These are phyloP conservation scores for Auxenochlorella protothecoides DNA, from an alignment of 139 green algal species.

Conservation along the genomic window DNA sequence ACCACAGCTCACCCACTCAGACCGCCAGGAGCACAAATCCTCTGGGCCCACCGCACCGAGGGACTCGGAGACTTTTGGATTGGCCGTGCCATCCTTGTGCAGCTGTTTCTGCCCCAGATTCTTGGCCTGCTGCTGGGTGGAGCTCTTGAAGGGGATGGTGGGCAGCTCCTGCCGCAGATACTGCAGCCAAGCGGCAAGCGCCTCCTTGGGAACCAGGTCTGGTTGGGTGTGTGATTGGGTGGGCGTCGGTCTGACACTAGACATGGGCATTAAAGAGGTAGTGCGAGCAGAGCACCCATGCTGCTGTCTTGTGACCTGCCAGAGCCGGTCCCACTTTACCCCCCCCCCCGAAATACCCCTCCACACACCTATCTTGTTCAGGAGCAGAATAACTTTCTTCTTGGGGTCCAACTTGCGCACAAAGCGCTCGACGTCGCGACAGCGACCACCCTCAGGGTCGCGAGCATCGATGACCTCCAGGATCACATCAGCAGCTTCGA, in stretches of 20 bases:
- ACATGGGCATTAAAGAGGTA: not conserved
- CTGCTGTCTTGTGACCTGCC: no score
- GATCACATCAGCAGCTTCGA: conserved; percentile 86
- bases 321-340: not conserved
- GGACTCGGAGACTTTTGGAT: conserved; percentile 21
- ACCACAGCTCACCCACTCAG: not conserved
- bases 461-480: conserved; percentile 90
- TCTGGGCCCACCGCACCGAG: conserved; percentile 9
- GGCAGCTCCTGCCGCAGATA: conserved; percentile 91
- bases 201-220: conserved; percentile 87
- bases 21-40: no score
- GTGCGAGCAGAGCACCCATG: not conserved
- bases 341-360: not conserved
- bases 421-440: conserved; percentile 84
- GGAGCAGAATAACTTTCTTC: conserved; percentile 90
- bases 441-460: conserved; percentile 84
- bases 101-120: conserved; percentile 31
- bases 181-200: conserved; percentile 83
- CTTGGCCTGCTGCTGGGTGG: conserved; percentile 69
- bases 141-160: conserved; percentile 92
- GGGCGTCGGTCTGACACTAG: no score
- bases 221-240: not conserved
- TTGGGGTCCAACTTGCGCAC: conserved; percentile 59
- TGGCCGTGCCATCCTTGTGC: not conserved
- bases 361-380: conserved; percentile 92